A percentile compares a stretch with the other conserved stretches of the same genome.
These are phyloP conservation scores for Penicillium decumbens DNA, from an alignment of 2,329 filamentous ascomycete species.

Conservation along the genomic window DNA sequence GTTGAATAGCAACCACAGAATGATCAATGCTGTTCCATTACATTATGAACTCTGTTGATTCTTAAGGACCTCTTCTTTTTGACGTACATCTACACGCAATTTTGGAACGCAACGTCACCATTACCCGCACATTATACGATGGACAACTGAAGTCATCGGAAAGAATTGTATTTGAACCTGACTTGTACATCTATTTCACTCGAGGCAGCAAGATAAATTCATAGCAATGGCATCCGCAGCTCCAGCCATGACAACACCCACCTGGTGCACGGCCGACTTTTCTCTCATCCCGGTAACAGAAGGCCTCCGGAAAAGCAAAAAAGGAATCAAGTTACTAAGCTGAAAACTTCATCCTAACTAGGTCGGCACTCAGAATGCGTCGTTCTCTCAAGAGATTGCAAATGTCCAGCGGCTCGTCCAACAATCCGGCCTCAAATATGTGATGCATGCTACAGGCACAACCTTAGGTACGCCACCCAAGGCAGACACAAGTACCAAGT, in stretches of 20 bases:
- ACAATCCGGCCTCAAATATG: conserved; percentile 69
- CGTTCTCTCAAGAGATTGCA: conserved; percentile 74
- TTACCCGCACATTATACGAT: background rate
- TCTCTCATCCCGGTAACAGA: conserved; percentile 63
- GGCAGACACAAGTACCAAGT: background rate
- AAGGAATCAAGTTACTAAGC: background rate
- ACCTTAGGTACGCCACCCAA: conserved; percentile 63
- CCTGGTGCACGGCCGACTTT: conserved; percentile 74
- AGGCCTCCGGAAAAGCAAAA: background rate
- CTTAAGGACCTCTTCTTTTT: background rate
- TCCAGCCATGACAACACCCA: conserved; percentile 51
- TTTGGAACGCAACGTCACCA: conserved; percentile 1
- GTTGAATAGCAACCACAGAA: background rate
- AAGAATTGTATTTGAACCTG: background rate
- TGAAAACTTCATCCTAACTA: conserved; percentile 1
- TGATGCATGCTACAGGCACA: conserved; percentile 85
- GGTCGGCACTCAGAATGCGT: conserved; percentile 68
- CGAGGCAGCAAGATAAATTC: background rate
- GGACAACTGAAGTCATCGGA: background rate
- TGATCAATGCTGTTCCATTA: background rate
- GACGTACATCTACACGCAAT: background rate
- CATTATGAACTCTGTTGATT: background rate
- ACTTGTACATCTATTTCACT: background rate
- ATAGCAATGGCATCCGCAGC: conserved; percentile 13
- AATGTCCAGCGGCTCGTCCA: conserved; percentile 76